Conservation (phyloP, 192 early-diverging fungal genomes). For the Backusella westeae region DNA sequence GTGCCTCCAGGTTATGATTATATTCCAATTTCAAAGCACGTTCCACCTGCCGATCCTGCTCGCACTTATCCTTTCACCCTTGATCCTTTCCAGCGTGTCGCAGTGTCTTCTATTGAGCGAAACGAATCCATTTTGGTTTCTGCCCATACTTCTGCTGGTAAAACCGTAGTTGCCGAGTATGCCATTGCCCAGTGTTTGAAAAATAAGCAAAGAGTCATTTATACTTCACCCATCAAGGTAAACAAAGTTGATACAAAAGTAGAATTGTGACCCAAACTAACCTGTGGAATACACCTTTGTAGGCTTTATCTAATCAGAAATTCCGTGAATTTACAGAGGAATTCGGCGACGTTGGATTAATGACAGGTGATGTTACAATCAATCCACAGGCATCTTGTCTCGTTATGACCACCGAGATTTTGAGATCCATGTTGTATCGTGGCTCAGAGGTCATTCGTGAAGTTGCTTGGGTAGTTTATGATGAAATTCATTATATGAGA, state of each 20-base stretch:
- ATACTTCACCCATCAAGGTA: conserved; percentile 96
- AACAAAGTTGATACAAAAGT: neutral
- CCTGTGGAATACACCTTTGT: neutral
- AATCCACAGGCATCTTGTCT: conserved; percentile 89
- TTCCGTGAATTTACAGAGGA: conserved; percentile 93
- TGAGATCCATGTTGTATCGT: conserved; percentile 95
- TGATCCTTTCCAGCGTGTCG: conserved; percentile 93
- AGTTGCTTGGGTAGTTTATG: conserved; percentile 97
- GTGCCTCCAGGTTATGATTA: conserved; percentile 86
- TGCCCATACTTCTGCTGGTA: conserved; percentile 96
- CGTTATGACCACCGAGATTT: conserved; percentile 99
- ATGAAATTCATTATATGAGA: conserved; percentile 99
- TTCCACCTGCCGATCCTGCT: conserved; percentile 74
- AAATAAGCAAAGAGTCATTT: conserved; percentile 93
- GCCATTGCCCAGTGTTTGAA: conserved; percentile 89
- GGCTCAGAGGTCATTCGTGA: conserved; percentile 96
- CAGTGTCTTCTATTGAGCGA: conserved; percentile 86
- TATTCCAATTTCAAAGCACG: conserved; percentile 83
- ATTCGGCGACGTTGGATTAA: conserved; percentile 97
- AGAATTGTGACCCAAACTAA: neutral
- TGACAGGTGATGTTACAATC: conserved; percentile 99
- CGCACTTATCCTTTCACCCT: conserved; percentile 88
- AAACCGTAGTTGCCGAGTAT: conserved; percentile 99
- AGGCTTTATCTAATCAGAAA: conserved; percentile 98
- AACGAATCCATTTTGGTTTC: conserved; percentile 93